Evolutionary conservation across 106 monocot species (phyloP), one percentile per base, ranked within the genome.

Genomic region (Triglochin maritima): DNA sequence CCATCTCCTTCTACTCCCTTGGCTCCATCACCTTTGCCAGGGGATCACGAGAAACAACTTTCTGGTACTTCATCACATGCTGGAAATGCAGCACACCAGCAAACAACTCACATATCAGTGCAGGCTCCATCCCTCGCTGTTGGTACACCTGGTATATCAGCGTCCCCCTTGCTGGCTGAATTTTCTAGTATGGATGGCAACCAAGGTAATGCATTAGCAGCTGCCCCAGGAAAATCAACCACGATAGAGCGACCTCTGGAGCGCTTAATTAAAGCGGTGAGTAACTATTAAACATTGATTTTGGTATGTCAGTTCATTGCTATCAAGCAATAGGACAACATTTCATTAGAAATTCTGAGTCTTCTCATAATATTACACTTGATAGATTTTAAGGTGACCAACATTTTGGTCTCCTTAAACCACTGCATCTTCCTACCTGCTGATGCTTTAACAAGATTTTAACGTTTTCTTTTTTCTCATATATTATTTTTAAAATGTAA

Each of bases 81-180:
- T 44, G 77, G 73, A 60, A 84, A 79, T 57, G 9, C 48, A 44
- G 70, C 53, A 10, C 53, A 47, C n/a, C 76, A 70, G 14, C 76
- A 77, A 64, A 45, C 56, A 49, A 3, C 9, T 77, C 17, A 14
- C 44, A 60, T 52, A n/a, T 56, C 59, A 13, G 45, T 64, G 29
- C 76, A 70, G 14, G 43, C 49, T 61, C 70, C 70, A 66, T 59
- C 74, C 9, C 58, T 80, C 59, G 49, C 70, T 49, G 63, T 70
- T 45, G 70, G 75, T 52, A 75, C 69, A 43, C 68, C 92, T 81
- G 91, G 96, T 41, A 98, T 98, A 60, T 98, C 98, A 48, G 84
- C 92, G 41, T 98, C 98, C 29, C 88, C 98, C 17, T 81, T 98
- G 72, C 76, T 91, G 46, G 96, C 85, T 50, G 96, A 91, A 66